A percentile compares a stretch with the other conserved stretches of the same genome.
Evolutionary conservation across 106 monocot species (phyloP).

Genomic region (Acorus calamus): DNA sequence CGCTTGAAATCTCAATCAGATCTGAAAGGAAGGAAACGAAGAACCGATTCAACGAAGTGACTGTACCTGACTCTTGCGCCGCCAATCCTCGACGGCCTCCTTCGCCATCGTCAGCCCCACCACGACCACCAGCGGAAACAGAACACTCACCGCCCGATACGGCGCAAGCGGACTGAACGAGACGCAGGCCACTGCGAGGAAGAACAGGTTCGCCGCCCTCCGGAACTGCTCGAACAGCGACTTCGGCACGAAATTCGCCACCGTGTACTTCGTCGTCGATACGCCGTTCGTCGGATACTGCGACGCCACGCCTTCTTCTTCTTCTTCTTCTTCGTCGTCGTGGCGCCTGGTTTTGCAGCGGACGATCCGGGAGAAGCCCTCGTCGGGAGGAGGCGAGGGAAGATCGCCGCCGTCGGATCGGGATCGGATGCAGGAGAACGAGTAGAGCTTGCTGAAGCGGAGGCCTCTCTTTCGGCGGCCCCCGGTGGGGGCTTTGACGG

Average conservation of each 20-base stretch:
- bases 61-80: slow-evolving; percentile 53
- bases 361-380: slow-evolving; percentile 34
- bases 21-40: neutral
- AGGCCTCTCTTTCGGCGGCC: neutral
- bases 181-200: slow-evolving; percentile 36
- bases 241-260: slow-evolving; percentile 53
- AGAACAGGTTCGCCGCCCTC: slow-evolving; percentile 60
- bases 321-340: neutral
- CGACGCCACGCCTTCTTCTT: slow-evolving; percentile 5
- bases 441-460: slow-evolving; percentile 3
- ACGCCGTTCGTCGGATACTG: slow-evolving; percentile 36
- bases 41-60: neutral
- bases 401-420: neutral
- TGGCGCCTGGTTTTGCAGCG: slow-evolving; percentile 38
- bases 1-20: too few species aligned
- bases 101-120: slow-evolving; percentile 54
- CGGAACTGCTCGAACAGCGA: slow-evolving; percentile 88
- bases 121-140: slow-evolving; percentile 46
- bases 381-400: neutral
- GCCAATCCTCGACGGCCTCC: slow-evolving; percentile 86
- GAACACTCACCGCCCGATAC: slow-evolving; percentile 48
- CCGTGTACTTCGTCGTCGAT: slow-evolving; percentile 68
- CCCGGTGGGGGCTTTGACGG: neutral
- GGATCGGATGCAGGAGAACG: slow-evolving; percentile 4
- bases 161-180: slow-evolving; percentile 70